Evolutionary conservation across 805 yeast species (phyloP).

Genomic region (Kodamaea leandrae): DNA sequence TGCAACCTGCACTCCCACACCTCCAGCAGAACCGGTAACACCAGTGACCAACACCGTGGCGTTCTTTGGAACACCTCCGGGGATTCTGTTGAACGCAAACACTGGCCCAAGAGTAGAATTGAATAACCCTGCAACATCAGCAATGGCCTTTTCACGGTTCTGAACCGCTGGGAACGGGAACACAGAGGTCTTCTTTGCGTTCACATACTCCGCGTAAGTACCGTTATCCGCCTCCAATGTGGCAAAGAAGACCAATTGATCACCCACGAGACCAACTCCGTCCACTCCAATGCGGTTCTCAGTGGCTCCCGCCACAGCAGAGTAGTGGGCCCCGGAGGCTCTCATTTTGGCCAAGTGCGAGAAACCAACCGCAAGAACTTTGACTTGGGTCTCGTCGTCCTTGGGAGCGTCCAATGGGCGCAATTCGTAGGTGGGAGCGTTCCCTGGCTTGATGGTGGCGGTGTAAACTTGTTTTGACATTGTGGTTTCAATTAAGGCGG

Average conservation of each 20-base stretch:
- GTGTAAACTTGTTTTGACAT: slow-evolving; percentile 3
- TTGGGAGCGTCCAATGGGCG: slow-evolving; percentile 6
- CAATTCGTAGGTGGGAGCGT: slow-evolving; percentile 6
- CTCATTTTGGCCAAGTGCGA: slow-evolving; percentile 11
- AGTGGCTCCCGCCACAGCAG: neutral
- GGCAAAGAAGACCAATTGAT: slow-evolving; percentile 11
- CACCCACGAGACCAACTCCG: slow-evolving; percentile 13
- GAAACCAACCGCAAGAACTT: slow-evolving; percentile 12
- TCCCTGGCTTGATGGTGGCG: slow-evolving; percentile 7
- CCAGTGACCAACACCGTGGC: slow-evolving; percentile 12
- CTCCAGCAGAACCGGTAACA: slow-evolving; percentile 13
- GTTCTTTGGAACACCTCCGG: slow-evolving; percentile 7
- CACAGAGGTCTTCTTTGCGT: slow-evolving; percentile 7
- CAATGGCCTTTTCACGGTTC: slow-evolving; percentile 8
- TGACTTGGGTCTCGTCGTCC: slow-evolving; percentile 12
- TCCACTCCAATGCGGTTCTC: slow-evolving; percentile 13
- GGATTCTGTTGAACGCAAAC: slow-evolving; percentile 10
- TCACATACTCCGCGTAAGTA: slow-evolving; percentile 9
- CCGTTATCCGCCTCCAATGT: slow-evolving; percentile 7
- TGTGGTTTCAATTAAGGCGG: neutral
- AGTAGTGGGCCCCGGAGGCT: slow-evolving; percentile 12
- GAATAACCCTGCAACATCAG: slow-evolving; percentile 12
- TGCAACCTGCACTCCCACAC: slow-evolving; percentile 11
- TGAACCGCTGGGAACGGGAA: slow-evolving; percentile 7
- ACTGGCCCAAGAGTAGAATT: slow-evolving; percentile 12